These are phyloP conservation scores for Cucumis cinereus DNA, from an alignment of 306 rosid species.

Conservation along the genomic window DNA sequence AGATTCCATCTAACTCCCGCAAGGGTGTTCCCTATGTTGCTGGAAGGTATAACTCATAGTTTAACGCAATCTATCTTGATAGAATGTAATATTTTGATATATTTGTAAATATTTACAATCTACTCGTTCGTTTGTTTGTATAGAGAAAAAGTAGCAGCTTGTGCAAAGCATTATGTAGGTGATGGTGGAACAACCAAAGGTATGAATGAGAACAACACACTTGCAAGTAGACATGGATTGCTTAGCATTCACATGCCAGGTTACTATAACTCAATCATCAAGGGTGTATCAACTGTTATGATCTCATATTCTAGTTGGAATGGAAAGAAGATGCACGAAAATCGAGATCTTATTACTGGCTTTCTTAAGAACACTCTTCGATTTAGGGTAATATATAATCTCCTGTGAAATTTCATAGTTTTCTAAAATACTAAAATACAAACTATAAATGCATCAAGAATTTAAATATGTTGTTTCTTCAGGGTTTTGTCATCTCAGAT, in stretches of 20 bases:
- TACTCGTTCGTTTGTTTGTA: not conserved
- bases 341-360: conserved; percentile 17
- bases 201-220: conserved; percentile 24
- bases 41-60: not conserved
- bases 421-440: too few relatives aligned
- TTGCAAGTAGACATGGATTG: conserved; percentile 15
- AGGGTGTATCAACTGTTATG: conserved; percentile 28
- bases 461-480: not conserved
- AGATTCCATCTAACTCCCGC: not conserved
- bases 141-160: conserved; percentile 25
- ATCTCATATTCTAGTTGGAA: conserved; percentile 35
- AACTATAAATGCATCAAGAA: not conserved
- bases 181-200: conserved; percentile 32
- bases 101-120: too few relatives aligned
- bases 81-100: too few relatives aligned
- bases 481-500: conserved; percentile 14
- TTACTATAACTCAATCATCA: conserved; percentile 16
- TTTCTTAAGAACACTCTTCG: conserved; percentile 27
- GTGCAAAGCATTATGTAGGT: conserved; percentile 28
- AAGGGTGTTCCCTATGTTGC: conserved; percentile 9
- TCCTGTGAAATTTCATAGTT: too few relatives aligned
- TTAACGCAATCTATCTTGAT: too few relatives aligned
- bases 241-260: conserved; percentile 29
- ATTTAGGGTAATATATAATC: conserved; percentile 15
- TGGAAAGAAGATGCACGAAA: conserved; percentile 31